Conservation (phyloP, 192 early-diverging fungal species). For the Entophlyctis luteolus region DNA sequence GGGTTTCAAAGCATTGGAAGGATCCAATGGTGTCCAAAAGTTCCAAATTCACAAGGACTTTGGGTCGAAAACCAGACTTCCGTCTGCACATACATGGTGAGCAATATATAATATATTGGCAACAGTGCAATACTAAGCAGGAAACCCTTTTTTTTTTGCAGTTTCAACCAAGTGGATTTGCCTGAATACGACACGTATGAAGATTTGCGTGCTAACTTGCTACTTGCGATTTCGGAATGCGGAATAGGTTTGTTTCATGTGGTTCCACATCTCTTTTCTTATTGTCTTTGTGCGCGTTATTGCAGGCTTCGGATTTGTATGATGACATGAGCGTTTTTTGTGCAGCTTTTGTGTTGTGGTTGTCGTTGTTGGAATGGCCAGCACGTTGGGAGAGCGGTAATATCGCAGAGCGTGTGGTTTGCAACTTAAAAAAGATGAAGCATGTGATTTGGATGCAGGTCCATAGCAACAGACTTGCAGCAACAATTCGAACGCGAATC, state of each 20-base stretch:
- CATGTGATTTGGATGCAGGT: no score
- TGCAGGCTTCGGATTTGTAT: constrained; percentile 33
- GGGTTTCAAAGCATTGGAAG: constrained; percentile 89
- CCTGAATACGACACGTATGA: constrained; percentile 93
- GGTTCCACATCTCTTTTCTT: constrained; percentile 7
- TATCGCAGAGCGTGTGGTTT: no score
- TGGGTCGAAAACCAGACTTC: constrained; percentile 76
- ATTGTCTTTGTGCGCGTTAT: not conserved
- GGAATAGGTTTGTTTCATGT: constrained; percentile 58
- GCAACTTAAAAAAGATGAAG: no score
- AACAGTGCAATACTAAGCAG: not conserved
- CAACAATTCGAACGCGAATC: no score
- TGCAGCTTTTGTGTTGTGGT: no score
- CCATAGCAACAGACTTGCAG: no score
- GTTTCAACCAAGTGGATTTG: constrained; percentile 97
- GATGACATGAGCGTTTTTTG: not conserved
- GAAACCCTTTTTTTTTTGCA: constrained; percentile 36
- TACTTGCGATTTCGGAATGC: constrained; percentile 88
- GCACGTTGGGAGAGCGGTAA: no score
- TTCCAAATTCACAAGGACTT: constrained; percentile 99
- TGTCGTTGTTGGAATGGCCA: no score
- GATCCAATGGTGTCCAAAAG: constrained; percentile 90
- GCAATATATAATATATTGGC: constrained; percentile 4
- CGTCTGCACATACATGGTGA: constrained; percentile 96
- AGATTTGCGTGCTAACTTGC: constrained; percentile 69